Conservation (phyloP, 495 filamentous ascomycete genomes). For the Penicillium crystallinum region DNA sequence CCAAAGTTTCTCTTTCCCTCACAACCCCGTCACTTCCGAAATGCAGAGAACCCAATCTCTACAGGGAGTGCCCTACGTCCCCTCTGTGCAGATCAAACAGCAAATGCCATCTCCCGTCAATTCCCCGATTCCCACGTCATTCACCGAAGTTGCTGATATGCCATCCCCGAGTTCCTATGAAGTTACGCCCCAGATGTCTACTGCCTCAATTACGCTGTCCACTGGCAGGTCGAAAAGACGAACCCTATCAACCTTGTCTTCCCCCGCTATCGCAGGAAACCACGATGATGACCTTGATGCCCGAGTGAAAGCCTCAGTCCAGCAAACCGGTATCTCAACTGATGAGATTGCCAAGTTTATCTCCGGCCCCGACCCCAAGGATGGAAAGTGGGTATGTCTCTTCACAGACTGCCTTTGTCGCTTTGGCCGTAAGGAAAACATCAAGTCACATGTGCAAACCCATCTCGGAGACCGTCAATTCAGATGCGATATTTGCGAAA, state of each 20-base stretch:
- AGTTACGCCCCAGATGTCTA: constrained; percentile 26
- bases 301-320: constrained; percentile 47
- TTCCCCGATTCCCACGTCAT: constrained; percentile 44
- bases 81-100: constrained; percentile 30
- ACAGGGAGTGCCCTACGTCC: constrained; percentile 36
- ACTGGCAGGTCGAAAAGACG: constrained; percentile 11
- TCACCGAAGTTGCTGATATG: constrained; percentile 44
- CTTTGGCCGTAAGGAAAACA: constrained; percentile 94
- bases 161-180: constrained; percentile 29
- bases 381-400: constrained; percentile 78
- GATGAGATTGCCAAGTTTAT: constrained; percentile 88
- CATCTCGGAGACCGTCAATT: constrained; percentile 94
- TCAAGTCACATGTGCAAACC: constrained; percentile 95
- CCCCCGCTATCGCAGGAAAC: constrained; percentile 28
- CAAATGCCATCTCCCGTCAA: constrained; percentile 48
- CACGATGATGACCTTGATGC: constrained; percentile 44
- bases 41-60: constrained; percentile 48
- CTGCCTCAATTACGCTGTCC: constrained; percentile 24
- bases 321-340: constrained; percentile 72
- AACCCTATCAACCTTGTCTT: constrained; percentile 12
- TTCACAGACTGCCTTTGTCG: constrained; percentile 75
- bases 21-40: constrained; percentile 30
- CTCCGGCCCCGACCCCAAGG: constrained; percentile 64
- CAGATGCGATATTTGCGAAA: constrained; percentile 79
- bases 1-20: constrained; percentile 31